phyloP scores from a whole-genome alignment of 2,329 filamentous ascomycete genomes.

The Endoconidiophora laricicola region DNA sequence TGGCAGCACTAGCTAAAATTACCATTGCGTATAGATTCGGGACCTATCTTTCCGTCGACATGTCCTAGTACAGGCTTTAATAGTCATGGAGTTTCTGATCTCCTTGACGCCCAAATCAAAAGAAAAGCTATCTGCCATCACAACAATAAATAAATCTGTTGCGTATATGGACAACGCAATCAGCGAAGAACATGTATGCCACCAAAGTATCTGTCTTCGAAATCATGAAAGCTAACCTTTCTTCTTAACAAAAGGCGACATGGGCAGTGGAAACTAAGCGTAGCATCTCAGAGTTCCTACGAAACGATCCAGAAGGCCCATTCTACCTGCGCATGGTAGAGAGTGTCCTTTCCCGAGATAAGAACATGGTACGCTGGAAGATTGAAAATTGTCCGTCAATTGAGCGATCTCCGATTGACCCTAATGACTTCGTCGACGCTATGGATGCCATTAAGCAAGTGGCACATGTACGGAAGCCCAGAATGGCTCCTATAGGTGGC shows the following conservation, averaged over 20 bases:
- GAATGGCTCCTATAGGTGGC: conserved; percentile 51
- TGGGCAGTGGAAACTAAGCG: conserved; percentile 71
- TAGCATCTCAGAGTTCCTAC: conserved; percentile 67
- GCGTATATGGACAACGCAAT: conserved; percentile 61
- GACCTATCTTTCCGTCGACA: conserved; percentile 89
- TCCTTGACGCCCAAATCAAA: conserved; percentile 72
- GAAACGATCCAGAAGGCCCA: conserved; percentile 63
- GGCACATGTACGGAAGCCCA: conserved; percentile 54
- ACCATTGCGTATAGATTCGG: conserved; percentile 45
- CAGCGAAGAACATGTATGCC: conserved; percentile 64
- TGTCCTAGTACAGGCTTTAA: conserved; percentile 86
- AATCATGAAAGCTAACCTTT: conserved; percentile 10
- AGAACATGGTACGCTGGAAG: conserved; percentile 99
- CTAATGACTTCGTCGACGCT: conserved; percentile 52
- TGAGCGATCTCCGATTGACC: conserved; percentile 53
- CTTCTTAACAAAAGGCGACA: conserved; percentile 38
- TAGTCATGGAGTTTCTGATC: conserved; percentile 88
- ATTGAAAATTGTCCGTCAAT: conserved; percentile 84
- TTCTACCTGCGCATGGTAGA: conserved; percentile 96
- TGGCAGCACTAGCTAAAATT: too few species aligned
- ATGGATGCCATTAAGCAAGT: conserved; percentile 47
- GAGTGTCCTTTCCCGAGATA: conserved; percentile 85
- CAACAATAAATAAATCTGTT: conserved; percentile 65
- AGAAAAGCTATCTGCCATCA: conserved; percentile 53
- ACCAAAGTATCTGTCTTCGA: not conserved